Evolutionary conservation across 2,329 filamentous ascomycete genomes (phyloP).

Genomic region (Beauveria sp.): DNA sequence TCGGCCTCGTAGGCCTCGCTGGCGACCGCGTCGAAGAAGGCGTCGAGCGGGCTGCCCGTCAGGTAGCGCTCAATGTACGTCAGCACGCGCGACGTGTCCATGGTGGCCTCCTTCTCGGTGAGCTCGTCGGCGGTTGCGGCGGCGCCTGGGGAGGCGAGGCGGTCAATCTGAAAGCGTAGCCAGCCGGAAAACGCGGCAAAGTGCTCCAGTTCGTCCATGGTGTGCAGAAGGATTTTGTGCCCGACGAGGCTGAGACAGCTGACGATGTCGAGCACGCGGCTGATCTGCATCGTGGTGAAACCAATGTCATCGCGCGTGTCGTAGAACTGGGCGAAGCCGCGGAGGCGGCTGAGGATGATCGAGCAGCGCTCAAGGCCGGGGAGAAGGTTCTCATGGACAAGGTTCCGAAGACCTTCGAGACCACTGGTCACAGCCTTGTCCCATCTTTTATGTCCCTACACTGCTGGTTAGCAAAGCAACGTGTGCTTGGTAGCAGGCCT

Average conservation of each 20-base stretch:
- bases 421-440: conserved; percentile 77
- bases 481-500: not conserved
- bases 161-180: conserved; percentile 77
- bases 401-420: conserved; percentile 65
- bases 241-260: conserved; percentile 68
- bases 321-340: conserved; percentile 76
- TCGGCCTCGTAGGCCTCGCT: conserved; percentile 44
- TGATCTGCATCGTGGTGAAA: conserved; percentile 56
- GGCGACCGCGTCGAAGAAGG: conserved; percentile 48
- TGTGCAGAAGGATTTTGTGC: conserved; percentile 63
- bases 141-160: conserved; percentile 55
- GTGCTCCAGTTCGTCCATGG: conserved; percentile 69
- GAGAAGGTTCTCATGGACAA: conserved; percentile 81
- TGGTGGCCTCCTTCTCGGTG: conserved; percentile 66
- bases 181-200: conserved; percentile 76
- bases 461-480: not conserved
- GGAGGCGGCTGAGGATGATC: conserved; percentile 73
- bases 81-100: conserved; percentile 66
- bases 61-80: conserved; percentile 71
- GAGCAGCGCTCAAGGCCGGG: conserved; percentile 78
- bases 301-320: conserved; percentile 59
- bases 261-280: conserved; percentile 60
- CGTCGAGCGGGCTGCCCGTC: conserved; percentile 54
- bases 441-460: conserved; percentile 85
- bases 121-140: conserved; percentile 59